Conservation (phyloP, 2,329 filamentous ascomycete species). For the Diaporthe vexans region DNA sequence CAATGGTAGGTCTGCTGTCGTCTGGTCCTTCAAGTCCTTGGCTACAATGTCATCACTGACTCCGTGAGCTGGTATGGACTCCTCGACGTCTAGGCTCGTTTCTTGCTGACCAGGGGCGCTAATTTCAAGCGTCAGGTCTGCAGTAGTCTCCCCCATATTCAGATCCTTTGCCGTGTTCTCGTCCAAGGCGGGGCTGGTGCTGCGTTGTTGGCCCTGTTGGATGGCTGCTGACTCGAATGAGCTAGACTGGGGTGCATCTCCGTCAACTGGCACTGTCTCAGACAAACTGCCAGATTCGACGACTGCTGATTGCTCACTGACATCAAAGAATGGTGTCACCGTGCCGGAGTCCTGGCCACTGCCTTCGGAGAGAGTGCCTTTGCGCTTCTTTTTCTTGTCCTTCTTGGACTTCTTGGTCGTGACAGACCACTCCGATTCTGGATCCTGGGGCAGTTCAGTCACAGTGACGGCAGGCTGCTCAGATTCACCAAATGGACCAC, state of each 20-base stretch:
- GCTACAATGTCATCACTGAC: neutral
- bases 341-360: slow-evolving; percentile 25
- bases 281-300: neutral
- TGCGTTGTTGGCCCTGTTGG: neutral
- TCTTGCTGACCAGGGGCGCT: slow-evolving; percentile 2
- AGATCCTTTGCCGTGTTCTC: neutral
- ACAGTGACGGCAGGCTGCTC: slow-evolving; percentile 8
- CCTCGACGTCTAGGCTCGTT: neutral
- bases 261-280: neutral
- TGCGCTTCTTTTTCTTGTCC: slow-evolving; percentile 45
- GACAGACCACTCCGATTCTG: slow-evolving; percentile 42
- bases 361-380: slow-evolving; percentile 30
- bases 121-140: neutral
- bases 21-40: neutral
- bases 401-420: slow-evolving; percentile 54
- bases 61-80: neutral
- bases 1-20: neutral
- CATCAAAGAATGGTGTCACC: slow-evolving; percentile 23
- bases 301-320: neutral
- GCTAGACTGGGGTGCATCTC: neutral
- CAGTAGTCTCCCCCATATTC: neutral
- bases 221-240: neutral
- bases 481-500: neutral
- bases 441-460: slow-evolving; percentile 41
- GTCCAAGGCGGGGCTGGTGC: neutral